A percentile compares a stretch with the other conserved stretches of the same genome.
Conservation (phyloP, 768 basidiomycete genomes). For the Tremella mesenterica region DNA sequence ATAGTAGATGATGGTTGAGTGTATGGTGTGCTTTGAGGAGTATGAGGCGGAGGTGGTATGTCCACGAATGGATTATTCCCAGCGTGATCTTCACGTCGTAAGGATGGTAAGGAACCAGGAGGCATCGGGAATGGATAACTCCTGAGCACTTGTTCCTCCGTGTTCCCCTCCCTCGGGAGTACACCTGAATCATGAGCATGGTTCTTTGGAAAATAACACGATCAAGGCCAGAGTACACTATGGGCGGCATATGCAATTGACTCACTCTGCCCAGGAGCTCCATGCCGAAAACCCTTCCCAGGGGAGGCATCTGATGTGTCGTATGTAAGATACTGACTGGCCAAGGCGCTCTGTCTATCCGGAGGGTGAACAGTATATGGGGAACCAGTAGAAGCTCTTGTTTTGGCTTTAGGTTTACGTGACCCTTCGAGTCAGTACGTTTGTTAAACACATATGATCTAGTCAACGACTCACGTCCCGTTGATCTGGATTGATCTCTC, state of each 20-base stretch:
- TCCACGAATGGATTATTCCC: not conserved
- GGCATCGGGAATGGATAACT: conserved; percentile 35
- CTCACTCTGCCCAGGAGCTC: conserved; percentile 4
- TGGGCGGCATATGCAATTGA: not conserved
- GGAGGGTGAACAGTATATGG: conserved; percentile 5
- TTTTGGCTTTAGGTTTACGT: not conserved
- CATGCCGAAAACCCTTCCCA: conserved; percentile 1
- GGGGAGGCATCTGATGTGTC: not conserved
- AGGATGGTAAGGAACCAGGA: conserved; percentile 16
- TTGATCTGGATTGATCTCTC: conserved; percentile 10
- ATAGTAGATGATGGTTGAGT: too few species aligned
- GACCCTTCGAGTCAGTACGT: not conserved
- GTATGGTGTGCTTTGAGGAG: too few species aligned
- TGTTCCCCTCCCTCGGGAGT: not conserved
- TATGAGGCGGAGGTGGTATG: too few species aligned
- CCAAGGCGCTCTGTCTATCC: conserved; percentile 1
- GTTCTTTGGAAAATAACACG: not conserved
- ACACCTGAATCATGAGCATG: not conserved
- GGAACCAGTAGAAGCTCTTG: conserved; percentile 6
- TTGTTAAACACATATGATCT: not conserved
- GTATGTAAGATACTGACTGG: conserved; percentile 1
- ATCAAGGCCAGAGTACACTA: not conserved
- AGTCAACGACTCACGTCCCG: conserved; percentile 7
- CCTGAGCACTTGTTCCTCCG: conserved; percentile 7
- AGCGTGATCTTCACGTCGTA: conserved; percentile 7